Evolutionary conservation across 805 yeast genomes (phyloP), one percentile per base, ranked within the genome.

Genomic region (Nakazawaea pomicola): DNA sequence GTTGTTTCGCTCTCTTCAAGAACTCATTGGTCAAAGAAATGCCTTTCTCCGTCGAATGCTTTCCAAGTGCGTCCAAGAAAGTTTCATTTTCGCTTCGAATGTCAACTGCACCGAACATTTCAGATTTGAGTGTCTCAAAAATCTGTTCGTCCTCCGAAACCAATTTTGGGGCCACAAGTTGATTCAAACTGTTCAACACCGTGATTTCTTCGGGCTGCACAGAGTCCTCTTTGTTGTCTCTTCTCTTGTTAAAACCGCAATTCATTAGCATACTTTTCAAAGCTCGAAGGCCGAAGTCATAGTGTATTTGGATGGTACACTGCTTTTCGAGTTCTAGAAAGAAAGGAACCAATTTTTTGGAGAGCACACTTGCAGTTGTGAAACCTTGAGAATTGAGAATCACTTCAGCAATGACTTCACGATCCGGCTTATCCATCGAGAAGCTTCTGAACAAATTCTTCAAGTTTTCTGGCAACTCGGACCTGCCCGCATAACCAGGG

Each of bases 241-340:
- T 33, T 46, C 58, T 29, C 36, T 73, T 56, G 43, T 61, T 66
- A 8, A 74, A 47, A 2, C 88, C 86, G 48, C 90, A 79, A 41
- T 72, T 72, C 7, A 65, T 59, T 14, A 91, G 57, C 1, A 81
- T 75, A 29, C 78, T 69, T 53, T 90, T 91, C 43, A 91, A 57
- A 0, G 95, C 80, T 45, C 98, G 69, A 32, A 91, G 61, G 0
- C 97, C 96, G 70, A 91, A 91, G 53, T 91, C 97, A 51, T 91
- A 91, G 55, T 91, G 97, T 4, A 58, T 54, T 53, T 87, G 96
- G 0, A 46, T 17, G 0, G 84, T 68, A 10, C 77, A 58, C 0
- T 44, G 37, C 0, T 12, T n/a, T 2, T 57, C 53, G n/a, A 91
- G 55, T 1, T 53, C 55, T 1, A 46, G 46, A 46, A 87, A 82